Conservation (phyloP, 768 basidiomycete genomes). For the Phanerochaete carnosa region DNA sequence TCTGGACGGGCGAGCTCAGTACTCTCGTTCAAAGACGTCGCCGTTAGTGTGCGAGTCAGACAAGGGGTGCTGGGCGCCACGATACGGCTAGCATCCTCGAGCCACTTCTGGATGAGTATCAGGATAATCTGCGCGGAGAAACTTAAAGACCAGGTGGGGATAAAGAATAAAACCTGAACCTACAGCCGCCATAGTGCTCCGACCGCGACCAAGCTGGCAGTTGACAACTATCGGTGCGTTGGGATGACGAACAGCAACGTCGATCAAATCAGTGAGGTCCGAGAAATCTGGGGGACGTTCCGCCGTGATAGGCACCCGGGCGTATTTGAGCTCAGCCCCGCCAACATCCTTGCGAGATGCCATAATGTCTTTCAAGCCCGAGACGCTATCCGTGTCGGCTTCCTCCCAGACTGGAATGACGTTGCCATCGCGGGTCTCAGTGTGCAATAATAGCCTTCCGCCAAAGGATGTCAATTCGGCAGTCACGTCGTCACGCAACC, state of each 20-base stretch:
- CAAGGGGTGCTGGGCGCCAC: constrained; percentile 37
- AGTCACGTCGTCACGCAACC: constrained; percentile 84
- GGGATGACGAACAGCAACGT: constrained; percentile 67
- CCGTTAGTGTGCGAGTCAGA: constrained; percentile 39
- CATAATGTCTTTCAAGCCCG: constrained; percentile 90
- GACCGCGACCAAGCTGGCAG: constrained; percentile 90
- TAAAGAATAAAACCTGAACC: constrained; percentile 18
- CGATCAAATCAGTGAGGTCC: constrained; percentile 74
- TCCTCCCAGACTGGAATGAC: constrained; percentile 97
- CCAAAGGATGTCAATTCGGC: constrained; percentile 81
- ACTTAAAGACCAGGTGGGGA: neutral
- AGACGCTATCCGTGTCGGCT: constrained; percentile 65
- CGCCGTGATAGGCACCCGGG: constrained; percentile 89
- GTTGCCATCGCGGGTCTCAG: constrained; percentile 82
- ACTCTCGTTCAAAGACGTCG: constrained; percentile 37
- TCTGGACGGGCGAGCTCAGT: constrained; percentile 26
- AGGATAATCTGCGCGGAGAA: constrained; percentile 58
- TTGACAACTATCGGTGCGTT: constrained; percentile 88
- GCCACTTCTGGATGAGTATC: constrained; percentile 81
- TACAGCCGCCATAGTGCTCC: constrained; percentile 89
- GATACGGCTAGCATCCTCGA: constrained; percentile 38
- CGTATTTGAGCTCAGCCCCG: constrained; percentile 69
- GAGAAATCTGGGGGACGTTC: constrained; percentile 77
- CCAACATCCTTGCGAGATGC: constrained; percentile 42
- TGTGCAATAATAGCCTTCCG: constrained; percentile 84